phyloP scores from a whole-genome alignment of 2,329 filamentous ascomycete genomes.

The Cytospora piceicola region DNA sequence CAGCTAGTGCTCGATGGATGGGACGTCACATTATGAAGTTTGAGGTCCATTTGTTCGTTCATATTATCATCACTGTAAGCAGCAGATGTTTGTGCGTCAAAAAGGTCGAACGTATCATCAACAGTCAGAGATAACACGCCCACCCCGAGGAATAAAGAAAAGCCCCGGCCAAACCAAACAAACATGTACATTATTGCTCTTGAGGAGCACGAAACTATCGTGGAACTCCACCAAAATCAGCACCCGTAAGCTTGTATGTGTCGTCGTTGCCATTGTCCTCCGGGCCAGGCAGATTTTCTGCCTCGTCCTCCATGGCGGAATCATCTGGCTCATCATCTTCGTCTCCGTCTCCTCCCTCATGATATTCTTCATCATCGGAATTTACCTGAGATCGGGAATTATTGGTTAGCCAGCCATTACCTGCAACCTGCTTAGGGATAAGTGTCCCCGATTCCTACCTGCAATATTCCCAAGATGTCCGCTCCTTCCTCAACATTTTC shows the following conservation, averaged over 20 bases:
- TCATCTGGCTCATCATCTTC: conserved; percentile 18
- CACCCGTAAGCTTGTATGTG: no score
- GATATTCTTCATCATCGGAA: conserved; percentile 31
- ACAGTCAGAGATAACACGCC: no score
- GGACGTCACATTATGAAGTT: no score
- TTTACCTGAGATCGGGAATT: conserved; percentile 5
- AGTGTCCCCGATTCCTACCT: conserved; percentile 3
- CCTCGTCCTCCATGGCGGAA: conserved; percentile 2
- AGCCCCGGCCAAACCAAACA: no score
- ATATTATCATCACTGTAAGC: no score
- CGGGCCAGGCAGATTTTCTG: neutral
- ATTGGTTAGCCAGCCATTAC: conserved; percentile 2
- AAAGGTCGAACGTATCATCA: no score
- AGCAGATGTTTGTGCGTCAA: no score
- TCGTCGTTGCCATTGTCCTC: neutral
- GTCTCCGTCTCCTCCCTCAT: conserved; percentile 35
- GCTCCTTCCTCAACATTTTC: neutral
- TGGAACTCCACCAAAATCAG: no score
- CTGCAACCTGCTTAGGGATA: neutral
- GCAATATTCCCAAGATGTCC: conserved; percentile 13
- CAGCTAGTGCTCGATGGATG: no score
- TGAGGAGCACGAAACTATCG: neutral
- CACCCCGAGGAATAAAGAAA: no score
- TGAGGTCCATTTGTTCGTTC: no score
- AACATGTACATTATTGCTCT: neutral